Conservation (phyloP, 352 stramenopile genomes). For the Lagenidium giganteum region DNA sequence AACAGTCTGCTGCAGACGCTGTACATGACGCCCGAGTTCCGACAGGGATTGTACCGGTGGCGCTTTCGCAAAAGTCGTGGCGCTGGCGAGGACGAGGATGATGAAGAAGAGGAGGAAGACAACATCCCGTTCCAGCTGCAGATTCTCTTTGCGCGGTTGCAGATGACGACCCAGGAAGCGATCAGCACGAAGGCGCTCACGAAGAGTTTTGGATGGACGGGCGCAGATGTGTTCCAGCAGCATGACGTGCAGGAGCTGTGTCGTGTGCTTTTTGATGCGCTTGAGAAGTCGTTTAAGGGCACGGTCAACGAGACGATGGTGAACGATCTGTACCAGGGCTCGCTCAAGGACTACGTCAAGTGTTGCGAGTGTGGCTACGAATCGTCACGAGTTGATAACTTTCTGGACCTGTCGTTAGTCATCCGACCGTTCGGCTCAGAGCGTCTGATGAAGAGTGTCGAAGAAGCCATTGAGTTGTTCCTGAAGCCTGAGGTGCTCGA, state of each 20-base stretch:
- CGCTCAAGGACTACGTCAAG: constrained; percentile 88
- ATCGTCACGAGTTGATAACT: constrained; percentile 81
- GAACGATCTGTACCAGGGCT: constrained; percentile 82
- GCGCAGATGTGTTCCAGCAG: constrained; percentile 85
- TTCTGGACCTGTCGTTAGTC: constrained; percentile 87
- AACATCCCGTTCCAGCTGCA: constrained; percentile 89
- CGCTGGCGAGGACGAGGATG: constrained; percentile 26
- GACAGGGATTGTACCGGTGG: constrained; percentile 77
- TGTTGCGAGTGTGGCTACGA: constrained; percentile 83
- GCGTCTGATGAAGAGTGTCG: constrained; percentile 79
- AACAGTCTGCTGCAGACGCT: constrained; percentile 91
- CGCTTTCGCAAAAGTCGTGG: too few relatives aligned
- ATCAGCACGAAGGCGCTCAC: constrained; percentile 85
- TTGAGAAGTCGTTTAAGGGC: constrained; percentile 85
- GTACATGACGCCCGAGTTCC: constrained; percentile 88
- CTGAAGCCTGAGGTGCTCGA: constrained; percentile 82
- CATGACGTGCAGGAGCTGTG: constrained; percentile 91
- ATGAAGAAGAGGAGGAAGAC: constrained; percentile 59
- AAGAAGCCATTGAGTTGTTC: constrained; percentile 87
- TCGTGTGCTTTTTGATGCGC: constrained; percentile 87
- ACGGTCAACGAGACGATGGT: constrained; percentile 85
- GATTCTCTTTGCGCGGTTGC: constrained; percentile 88
- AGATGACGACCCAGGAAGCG: constrained; percentile 63
- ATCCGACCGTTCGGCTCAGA: constrained; percentile 85
- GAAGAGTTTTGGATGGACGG: constrained; percentile 91